These are phyloP conservation scores for Bruguiera hainesii DNA, from an alignment of 441 rosid genomes.

Conservation along the genomic window DNA sequence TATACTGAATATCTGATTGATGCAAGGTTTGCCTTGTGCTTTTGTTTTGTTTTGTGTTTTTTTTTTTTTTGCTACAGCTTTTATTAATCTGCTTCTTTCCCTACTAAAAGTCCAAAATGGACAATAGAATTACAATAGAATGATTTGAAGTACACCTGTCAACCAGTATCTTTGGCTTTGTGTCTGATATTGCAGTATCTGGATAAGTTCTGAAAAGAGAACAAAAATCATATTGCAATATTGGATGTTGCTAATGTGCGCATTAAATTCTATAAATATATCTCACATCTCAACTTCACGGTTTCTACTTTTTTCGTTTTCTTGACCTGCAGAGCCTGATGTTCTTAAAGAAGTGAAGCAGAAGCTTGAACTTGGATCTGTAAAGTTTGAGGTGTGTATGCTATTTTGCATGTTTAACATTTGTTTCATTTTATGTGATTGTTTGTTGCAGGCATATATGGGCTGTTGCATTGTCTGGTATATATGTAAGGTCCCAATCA, in stretches of 20 bases:
- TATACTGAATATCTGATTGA: not conserved
- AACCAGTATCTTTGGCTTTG: too few relatives aligned
- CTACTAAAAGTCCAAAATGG: too few relatives aligned
- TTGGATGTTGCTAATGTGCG: too few relatives aligned
- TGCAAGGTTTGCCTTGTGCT: not conserved
- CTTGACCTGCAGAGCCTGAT: constrained; percentile 80
- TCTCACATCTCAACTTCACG: not conserved
- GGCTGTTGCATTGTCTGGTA: not conserved
- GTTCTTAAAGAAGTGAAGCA: constrained; percentile 88
- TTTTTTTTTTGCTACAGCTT: too few relatives aligned
- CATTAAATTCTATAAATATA: too few relatives aligned
- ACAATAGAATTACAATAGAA: too few relatives aligned
- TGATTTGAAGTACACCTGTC: too few relatives aligned
- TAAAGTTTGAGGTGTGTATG: constrained; percentile 84
- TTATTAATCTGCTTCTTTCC: too few relatives aligned
- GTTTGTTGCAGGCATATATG: not conserved
- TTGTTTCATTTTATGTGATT: not conserved
- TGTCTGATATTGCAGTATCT: too few relatives aligned
- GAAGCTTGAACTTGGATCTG: constrained; percentile 87
- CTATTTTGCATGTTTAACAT: not conserved
- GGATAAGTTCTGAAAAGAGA: too few relatives aligned
- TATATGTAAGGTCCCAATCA: too few relatives aligned
- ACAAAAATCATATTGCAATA: too few relatives aligned
- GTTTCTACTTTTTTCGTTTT: not conserved
- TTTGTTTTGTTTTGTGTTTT: not conserved